Percentiles rank a stretch among this genome's conserved stretches.
Conservation (phyloP, 257 asterid genomes). For the Penstemon newberryi region DNA sequence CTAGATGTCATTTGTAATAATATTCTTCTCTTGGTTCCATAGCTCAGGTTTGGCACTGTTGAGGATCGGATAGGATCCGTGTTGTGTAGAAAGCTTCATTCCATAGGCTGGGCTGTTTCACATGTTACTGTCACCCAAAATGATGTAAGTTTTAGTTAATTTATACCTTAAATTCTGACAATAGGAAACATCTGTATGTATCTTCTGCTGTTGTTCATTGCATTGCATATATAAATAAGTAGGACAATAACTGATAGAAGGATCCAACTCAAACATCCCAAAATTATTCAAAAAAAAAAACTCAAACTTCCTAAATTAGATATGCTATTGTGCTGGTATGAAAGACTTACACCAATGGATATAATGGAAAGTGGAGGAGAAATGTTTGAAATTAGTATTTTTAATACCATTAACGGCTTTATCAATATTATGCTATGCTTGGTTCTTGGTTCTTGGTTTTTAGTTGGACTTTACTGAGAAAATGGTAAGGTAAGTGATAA, state of each 20-base stretch:
- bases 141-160: slow-evolving; percentile 55
- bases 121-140: slow-evolving; percentile 59
- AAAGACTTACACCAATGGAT: too few relatives aligned
- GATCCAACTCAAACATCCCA: too few relatives aligned
- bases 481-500: too few relatives aligned
- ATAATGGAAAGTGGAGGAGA: too few relatives aligned
- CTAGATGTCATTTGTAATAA: slow-evolving; percentile 34
- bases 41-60: slow-evolving; percentile 96
- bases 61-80: slow-evolving; percentile 68
- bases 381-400: too few relatives aligned
- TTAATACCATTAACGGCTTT: too few relatives aligned
- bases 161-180: neutral
- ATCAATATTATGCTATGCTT: too few relatives aligned
- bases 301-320: neutral
- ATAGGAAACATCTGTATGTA: neutral
- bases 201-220: neutral
- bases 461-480: too few relatives aligned
- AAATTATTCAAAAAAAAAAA: neutral
- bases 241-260: neutral
- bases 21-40: slow-evolving; percentile 56
- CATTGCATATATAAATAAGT: neutral
- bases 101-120: slow-evolving; percentile 77
- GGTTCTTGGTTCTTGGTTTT: too few relatives aligned
- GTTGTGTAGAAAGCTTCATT: slow-evolving; percentile 62
- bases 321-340: too few relatives aligned